These are phyloP conservation scores for Anthracocystis walkeri DNA, from an alignment of 1,284 basidiomycete species.

Conservation along the genomic window DNA sequence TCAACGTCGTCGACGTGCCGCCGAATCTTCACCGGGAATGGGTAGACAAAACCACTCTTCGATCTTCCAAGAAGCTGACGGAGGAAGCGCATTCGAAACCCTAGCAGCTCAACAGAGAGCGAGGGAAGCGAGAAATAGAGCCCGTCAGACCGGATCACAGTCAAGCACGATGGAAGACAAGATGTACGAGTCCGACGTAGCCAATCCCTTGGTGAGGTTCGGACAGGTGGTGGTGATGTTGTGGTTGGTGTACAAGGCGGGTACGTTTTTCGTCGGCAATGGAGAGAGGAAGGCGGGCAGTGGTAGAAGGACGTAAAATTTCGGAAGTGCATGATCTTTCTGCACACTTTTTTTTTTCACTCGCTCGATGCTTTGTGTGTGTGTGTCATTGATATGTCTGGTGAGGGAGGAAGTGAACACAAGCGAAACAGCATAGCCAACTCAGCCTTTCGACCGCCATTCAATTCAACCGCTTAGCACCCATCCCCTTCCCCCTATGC, in stretches of 20 bases:
- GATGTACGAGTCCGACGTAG: constrained; percentile 42
- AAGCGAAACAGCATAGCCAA: too few relatives aligned
- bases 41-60: constrained; percentile 22
- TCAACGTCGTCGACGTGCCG: constrained; percentile 39
- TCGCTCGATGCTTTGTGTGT: background rate
- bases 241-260: constrained; percentile 48
- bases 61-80: constrained; percentile 11
- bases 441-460: background rate
- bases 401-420: too few relatives aligned
- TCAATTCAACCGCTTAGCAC: constrained; percentile 23
- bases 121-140: constrained; percentile 38
- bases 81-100: constrained; percentile 35
- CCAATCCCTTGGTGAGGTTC: constrained; percentile 55
- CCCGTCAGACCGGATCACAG: constrained; percentile 12
- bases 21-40: background rate
- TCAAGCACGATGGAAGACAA: constrained; percentile 23
- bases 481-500: constrained; percentile 17
- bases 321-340: too few relatives aligned
- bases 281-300: background rate
- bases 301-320: background rate
- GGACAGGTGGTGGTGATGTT: constrained; percentile 58
- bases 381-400: background rate
- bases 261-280: constrained; percentile 33
- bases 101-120: constrained; percentile 35
- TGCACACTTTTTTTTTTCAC: background rate